Percentiles rank a stretch among this genome's conserved stretches.
Conservation (phyloP, 352 stramenopile genomes). For the Phytophthora multivora region DNA sequence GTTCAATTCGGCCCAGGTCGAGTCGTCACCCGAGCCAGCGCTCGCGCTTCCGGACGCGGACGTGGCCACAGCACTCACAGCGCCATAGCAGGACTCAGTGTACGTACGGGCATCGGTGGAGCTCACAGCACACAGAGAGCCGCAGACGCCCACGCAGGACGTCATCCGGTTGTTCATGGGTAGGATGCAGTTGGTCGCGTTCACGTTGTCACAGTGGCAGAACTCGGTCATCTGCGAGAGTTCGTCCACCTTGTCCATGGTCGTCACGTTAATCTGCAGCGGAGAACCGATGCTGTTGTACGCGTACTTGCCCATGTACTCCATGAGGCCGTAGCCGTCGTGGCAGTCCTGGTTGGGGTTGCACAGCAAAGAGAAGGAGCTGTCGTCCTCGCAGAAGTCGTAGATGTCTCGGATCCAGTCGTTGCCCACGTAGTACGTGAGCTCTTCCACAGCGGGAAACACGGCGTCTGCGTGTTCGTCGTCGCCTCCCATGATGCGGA, state of each 20-base stretch:
- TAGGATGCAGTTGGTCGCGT: conserved; percentile 47
- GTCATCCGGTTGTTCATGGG: conserved; percentile 55
- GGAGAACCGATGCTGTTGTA: conserved; percentile 67
- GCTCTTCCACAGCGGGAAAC: conserved; percentile 59
- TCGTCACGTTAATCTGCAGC: conserved; percentile 67
- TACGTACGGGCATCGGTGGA: conserved; percentile 45
- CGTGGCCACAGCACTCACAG: conserved; percentile 15
- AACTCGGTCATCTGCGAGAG: conserved; percentile 40
- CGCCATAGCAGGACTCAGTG: conserved; percentile 43
- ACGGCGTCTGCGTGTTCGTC: conserved; percentile 40
- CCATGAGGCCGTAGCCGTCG: conserved; percentile 58
- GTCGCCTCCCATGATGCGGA: conserved; percentile 54
- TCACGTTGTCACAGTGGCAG: conserved; percentile 48
- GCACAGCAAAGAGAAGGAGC: conserved; percentile 59
- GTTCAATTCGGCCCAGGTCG: conserved; percentile 49
- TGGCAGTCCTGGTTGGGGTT: conserved; percentile 58
- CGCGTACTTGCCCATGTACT: conserved; percentile 68
- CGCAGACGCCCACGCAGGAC: conserved; percentile 57
- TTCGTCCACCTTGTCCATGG: conserved; percentile 37
- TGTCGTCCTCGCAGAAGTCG: conserved; percentile 64
- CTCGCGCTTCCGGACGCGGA: conserved; percentile 25
- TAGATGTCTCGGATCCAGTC: conserved; percentile 74
- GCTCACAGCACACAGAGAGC: conserved; percentile 50
- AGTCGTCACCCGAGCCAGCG: conserved; percentile 15
- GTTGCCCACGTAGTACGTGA: conserved; percentile 63